These are phyloP conservation scores for Escovopsis sp. DNA, from an alignment of 2,329 filamentous ascomycete species.

Conservation along the genomic window DNA sequence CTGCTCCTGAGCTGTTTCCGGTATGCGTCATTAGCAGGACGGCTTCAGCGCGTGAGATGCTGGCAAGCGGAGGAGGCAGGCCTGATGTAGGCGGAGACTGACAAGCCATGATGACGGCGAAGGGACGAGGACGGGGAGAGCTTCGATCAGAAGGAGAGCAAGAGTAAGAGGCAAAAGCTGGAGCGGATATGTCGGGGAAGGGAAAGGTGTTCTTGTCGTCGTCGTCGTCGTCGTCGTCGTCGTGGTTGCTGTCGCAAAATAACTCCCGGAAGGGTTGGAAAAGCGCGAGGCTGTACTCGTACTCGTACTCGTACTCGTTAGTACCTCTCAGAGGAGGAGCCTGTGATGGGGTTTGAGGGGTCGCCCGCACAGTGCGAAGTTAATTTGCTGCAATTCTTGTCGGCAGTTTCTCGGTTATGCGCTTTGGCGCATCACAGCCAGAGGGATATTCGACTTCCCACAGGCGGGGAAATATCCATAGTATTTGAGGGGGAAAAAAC, in stretches of 20 bases:
- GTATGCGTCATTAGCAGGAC: slow-evolving; percentile 10
- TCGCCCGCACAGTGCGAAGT: slow-evolving; percentile 17
- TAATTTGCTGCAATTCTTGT: slow-evolving; percentile 9
- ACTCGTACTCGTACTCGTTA: no score
- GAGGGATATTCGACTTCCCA: no score
- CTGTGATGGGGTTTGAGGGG: slow-evolving; percentile 16
- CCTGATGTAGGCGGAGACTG: no score
- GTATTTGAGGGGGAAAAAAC: no score
- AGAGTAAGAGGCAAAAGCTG: slow-evolving; percentile 6
- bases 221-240: no score
- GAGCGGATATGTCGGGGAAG: no score
- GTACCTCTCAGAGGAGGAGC: slow-evolving; percentile 6
- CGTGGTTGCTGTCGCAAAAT: no score
- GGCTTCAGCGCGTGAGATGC: no score
- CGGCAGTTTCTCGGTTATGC: slow-evolving; percentile 3
- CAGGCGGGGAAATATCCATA: no score
- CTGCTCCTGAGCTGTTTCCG: slow-evolving; percentile 24
- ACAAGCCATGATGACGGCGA: slow-evolving; percentile 16
- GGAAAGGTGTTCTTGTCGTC: no score
- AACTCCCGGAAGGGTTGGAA: background rate
- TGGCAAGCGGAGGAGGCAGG: no score
- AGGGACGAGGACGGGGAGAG: background rate
- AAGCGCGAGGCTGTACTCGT: no score
- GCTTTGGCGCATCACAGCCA: slow-evolving; percentile 4
- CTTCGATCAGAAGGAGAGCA: slow-evolving; percentile 7